Percentiles rank a stretch among this genome's conserved stretches.
Conservation (phyloP, 495 filamentous ascomycete genomes). For the Xylaria nigripes region DNA sequence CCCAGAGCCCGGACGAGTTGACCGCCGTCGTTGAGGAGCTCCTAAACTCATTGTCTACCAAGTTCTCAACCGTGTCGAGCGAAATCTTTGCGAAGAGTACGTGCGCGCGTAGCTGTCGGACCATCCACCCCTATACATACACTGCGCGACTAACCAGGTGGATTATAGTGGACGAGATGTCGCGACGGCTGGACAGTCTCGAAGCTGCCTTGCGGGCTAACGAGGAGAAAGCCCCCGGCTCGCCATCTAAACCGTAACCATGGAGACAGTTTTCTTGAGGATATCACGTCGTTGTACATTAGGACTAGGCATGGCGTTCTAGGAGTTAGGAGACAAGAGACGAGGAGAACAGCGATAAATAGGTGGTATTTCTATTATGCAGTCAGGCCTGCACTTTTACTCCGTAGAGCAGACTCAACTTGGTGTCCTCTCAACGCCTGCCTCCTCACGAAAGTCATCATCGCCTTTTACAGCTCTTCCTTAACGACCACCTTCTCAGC, state of each 20-base stretch:
- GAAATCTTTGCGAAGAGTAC: constrained; percentile 85
- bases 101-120: constrained; percentile 20
- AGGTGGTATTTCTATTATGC: neutral
- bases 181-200: constrained; percentile 75
- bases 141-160: constrained; percentile 2
- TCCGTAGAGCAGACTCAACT: neutral
- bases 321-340: constrained; percentile 2
- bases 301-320: constrained; percentile 19
- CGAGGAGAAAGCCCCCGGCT: constrained; percentile 33
- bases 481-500: constrained; percentile 37
- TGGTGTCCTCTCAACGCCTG: neutral
- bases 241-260: constrained; percentile 19
- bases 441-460: neutral
- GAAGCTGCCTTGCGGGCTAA: constrained; percentile 60
- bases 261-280: neutral
- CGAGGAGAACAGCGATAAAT: neutral
- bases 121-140: constrained; percentile 4
- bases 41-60: constrained; percentile 70
- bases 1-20: constrained; percentile 45
- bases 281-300: neutral
- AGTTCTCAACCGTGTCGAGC: constrained; percentile 70
- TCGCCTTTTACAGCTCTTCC: constrained; percentile 58
- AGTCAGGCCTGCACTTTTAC: neutral
- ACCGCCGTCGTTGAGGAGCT: constrained; percentile 75
- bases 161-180: constrained; percentile 86